Evolutionary conservation across 352 stramenopile genomes (phyloP).

Genomic region (Phytophthora rubi): DNA sequence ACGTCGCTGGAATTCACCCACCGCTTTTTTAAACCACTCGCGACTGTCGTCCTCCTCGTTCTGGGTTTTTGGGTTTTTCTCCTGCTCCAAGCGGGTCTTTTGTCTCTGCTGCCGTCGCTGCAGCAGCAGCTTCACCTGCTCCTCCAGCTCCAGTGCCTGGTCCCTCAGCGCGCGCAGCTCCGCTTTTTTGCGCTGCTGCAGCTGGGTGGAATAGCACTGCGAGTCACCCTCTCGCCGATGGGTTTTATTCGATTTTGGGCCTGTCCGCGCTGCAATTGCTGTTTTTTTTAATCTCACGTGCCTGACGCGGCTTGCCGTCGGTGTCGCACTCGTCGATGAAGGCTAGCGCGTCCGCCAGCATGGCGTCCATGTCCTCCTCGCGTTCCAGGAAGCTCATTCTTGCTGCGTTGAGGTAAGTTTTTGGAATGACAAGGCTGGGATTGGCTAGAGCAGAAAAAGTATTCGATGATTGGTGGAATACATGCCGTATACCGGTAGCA

Average conservation of each 20-base stretch:
- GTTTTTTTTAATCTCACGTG: conserved; percentile 9
- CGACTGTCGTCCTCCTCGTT: conserved; percentile 23
- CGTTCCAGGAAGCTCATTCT: conserved; percentile 37
- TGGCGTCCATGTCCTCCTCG: conserved; percentile 40
- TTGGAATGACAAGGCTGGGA: not conserved
- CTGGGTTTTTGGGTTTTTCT: conserved; percentile 26
- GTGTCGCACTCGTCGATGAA: conserved; percentile 45
- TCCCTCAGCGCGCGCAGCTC: conserved; percentile 36
- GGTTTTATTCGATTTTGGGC: conserved; percentile 27
- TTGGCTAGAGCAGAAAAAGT: not conserved
- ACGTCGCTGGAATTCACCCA: conserved; percentile 35
- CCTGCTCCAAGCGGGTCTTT: conserved; percentile 1
- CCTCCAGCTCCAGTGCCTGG: conserved; percentile 36
- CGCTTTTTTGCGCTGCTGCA: conserved; percentile 42
- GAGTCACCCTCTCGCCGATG: conserved; percentile 7
- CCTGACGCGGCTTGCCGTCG: not conserved
- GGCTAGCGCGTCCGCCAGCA: conserved; percentile 43
- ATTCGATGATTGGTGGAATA: not conserved
- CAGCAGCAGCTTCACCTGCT: conserved; percentile 37
- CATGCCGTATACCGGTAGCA: not conserved
- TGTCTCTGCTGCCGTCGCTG: conserved; percentile 26
- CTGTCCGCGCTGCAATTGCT: conserved; percentile 8
- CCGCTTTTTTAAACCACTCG: conserved; percentile 28
- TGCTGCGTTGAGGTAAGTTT: not conserved
- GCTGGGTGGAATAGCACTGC: conserved; percentile 33